A percentile compares a stretch with the other conserved stretches of the same genome.
Conservation (phyloP, 106 monocot genomes). For the Cymbidium sinense region DNA sequence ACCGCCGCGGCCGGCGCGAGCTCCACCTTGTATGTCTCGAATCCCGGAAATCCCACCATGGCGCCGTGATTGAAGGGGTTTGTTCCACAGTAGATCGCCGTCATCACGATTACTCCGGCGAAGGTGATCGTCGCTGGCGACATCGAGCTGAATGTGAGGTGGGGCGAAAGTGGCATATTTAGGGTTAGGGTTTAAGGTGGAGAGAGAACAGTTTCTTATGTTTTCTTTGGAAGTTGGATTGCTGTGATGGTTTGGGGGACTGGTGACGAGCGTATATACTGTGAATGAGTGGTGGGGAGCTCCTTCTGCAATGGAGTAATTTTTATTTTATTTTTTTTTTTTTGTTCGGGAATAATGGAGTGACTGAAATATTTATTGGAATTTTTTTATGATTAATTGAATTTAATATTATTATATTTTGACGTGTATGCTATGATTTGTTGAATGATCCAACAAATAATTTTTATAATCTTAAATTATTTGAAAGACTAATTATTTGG, state of each 20-base stretch:
- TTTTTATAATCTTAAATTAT: no score
- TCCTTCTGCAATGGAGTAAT: no score
- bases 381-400: no score
- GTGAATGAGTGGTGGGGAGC: neutral
- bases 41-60: constrained; percentile 73
- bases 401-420: no score
- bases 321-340: no score
- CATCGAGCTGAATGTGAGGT: neutral
- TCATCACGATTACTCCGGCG: constrained; percentile 15
- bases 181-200: neutral
- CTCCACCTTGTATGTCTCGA: constrained; percentile 60
- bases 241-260: neutral
- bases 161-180: neutral
- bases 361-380: no score
- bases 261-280: neutral
- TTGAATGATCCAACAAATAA: no score
- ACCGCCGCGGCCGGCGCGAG: constrained; percentile 34
- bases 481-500: no score
- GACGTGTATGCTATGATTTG: no score
- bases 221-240: no score
- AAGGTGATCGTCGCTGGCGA: neutral
- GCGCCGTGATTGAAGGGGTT: constrained; percentile 58
- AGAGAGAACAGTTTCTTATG: no score
- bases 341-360: no score
- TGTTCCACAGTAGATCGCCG: constrained; percentile 62